Base-by-base conservation (phyloP, 495 filamentous ascomycete species). In the Paragyromitra xinjiangensis region DNA sequence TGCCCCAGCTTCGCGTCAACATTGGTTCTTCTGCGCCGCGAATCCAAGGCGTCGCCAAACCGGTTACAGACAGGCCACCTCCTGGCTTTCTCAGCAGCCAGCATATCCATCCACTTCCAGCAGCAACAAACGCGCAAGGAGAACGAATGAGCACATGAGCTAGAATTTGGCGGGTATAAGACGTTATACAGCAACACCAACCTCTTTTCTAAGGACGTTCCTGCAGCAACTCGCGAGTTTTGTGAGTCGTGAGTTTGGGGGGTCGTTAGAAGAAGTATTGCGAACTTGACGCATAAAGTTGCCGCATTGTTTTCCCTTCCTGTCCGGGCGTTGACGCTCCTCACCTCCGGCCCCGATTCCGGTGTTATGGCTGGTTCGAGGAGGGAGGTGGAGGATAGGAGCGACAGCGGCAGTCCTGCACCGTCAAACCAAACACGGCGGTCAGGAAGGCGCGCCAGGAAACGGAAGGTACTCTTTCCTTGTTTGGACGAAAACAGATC, bases 271-370 rank as follows among this genome's bases (percentile, higher is more conserved):
- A 72, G 68, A 66, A 73, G 68, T 77, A 77, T 73, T 77, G 53
- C 70, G 70, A 58, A 65, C 48, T 73, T 73, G 51, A 65, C 59
- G 70, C 62, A 69, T 71, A 78, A 78, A 75, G 71, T 81, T 78
- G 80, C 64, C 80, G 76, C 80, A 81, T 82, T 82, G 80, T 81
- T 82, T 81, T 73, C 80, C 78, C 76, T 82, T 79, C 80, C 75
- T 64, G 71, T 79, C 22, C 80, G 80, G 63, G 73, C 78, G 68
- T 78, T 82, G 77, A 82, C 80, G 72, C 80, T 82, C 79, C 80
- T 82, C 80, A 77, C 80, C 75, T 79, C 79, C 73, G 80, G 69
- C 64, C 75, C 79, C 64, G 77, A 78, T 78, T 79, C 74, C 77
- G 77, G 77, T 79, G 69, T 77, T 78, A 79, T 79, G 77, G 77